Percentiles rank a stretch among this genome's conserved stretches.
phyloP scores from a whole-genome alignment of 768 basidiomycete species.

The Lactifluus volemus region DNA sequence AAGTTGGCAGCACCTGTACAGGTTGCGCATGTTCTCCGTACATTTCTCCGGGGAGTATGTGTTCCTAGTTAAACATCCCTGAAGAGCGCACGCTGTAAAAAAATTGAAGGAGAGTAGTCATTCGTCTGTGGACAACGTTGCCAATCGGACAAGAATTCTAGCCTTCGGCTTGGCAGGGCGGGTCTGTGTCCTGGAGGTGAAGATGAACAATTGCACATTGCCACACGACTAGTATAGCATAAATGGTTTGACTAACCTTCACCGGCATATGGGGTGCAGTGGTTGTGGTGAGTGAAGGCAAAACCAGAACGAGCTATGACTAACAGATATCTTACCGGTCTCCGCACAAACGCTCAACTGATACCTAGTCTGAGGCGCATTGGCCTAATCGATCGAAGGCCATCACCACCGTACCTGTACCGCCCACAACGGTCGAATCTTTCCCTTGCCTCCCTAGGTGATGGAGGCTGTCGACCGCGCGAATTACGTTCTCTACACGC shows the following conservation, averaged over 20 bases:
- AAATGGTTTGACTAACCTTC: background rate
- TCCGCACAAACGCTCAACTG: conserved; percentile 68
- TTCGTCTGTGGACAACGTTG: background rate
- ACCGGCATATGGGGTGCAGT: background rate
- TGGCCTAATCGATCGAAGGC: conserved; percentile 49
- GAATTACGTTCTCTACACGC: conserved; percentile 33
- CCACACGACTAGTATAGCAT: background rate
- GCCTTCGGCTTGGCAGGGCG: conserved; percentile 19
- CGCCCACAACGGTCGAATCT: no score
- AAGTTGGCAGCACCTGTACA: conserved; percentile 54
- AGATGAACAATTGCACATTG: background rate
- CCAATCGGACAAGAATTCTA: background rate
- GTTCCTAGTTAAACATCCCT: conserved; percentile 53
- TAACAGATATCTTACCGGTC: no score
- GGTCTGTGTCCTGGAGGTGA: background rate
- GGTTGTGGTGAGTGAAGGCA: background rate
- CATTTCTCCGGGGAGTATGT: conserved; percentile 61
- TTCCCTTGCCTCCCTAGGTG: conserved; percentile 26
- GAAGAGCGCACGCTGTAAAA: conserved; percentile 50
- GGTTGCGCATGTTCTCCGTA: conserved; percentile 37
- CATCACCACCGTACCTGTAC: conserved; percentile 43
- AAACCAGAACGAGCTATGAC: no score
- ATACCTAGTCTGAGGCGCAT: conserved; percentile 51
- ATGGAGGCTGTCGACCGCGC: conserved; percentile 41
- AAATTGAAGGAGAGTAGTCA: background rate